Evolutionary conservation across 805 yeast genomes (phyloP), one percentile per base, ranked within the genome.

Genomic region (Ogataea sp.): DNA sequence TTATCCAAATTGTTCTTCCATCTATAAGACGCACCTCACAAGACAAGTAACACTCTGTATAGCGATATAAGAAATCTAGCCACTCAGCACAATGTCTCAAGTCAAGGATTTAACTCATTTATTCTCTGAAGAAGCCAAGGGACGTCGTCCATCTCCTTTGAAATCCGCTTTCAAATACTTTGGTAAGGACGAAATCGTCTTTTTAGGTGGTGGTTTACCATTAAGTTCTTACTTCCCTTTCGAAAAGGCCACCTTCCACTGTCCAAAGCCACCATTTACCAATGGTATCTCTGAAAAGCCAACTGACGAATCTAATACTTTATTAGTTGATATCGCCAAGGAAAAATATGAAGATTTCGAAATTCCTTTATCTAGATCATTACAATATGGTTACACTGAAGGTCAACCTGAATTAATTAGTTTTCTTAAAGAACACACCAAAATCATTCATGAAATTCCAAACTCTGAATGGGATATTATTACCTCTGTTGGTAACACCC

Each of bases 201-300:
- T 88, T 57, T 73, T 90, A 40, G 97, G 97, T 40, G 98, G 97
- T 52, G 98, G 98, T 7, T 73, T 90, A 51, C 98, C 98, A 13
- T 66, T 86, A 58, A 67, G 96, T 20, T 90, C 83, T 46, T 83
- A 85, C 63, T 90, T 90, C 73, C 97, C 98, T 33, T 86, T 90
- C 73, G 86, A 88, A 52, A 75, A 78, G 48, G 59, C 90, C 42
- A 58, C 71, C 18, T 81, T 83, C 13, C 76, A 75, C 40, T 68
- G 87, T 6, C 95, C 96, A 41, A 70, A 78, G 11, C 83, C 93
- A 18, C 94, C 95, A 2, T 90, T 88, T 58, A 53, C 67, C 13
- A 69, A 77, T 23, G 96, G 96, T 40, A 83, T 86, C 45, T 85
- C 80, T 26, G 79, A 82, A n/a, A 61, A 54, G 32, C 72, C 77